Base-by-base conservation (phyloP, 345 rosid species). In the Theobroma cacao region DNA sequence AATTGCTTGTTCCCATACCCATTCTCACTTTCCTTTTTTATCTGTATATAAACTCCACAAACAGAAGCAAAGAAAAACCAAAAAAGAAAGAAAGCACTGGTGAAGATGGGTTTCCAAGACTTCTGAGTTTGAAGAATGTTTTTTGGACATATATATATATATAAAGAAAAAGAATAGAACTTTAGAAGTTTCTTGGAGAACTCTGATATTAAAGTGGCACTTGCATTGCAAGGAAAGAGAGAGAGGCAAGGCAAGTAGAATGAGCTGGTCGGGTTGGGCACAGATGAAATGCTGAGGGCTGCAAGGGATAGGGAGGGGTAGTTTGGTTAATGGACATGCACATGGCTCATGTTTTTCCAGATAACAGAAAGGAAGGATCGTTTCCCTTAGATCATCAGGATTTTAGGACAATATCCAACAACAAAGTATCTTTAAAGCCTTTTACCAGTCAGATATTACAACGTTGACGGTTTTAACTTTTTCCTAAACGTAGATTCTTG, bases 1-100 rank as follows among this genome's bases (percentile, higher is more conserved):
- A 91, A 82, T 89, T 91, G 85, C 98, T 94, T 62, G 95, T 89
- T 60, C 97, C 94, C 75, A 87, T 84, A 61, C 97, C 98, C 97
- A 93, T 89, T 82, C 80, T 47, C 14, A 48, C 79, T 77, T 75
- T 84, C 69, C 65, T 75, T 75, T 12, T 45, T 56, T 64, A 55
- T 38, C 73, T 7, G 63, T 36, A 38, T 45, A 30, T 58, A 20
- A n/a, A 41, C 65, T 52, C 59, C 76, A 56, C 33, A 18, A 72
- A 17, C 71, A 77, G 74, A 62, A 59, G 63, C 72, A 52, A 55
- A 72, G 28, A 66, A n/a, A 31, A 58, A 28, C 71, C 12, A 69
- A 47, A 7, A 30, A 47, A 70, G 40, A 70, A 71, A 70, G 40
- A 70, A 71, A 52, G 5, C 10, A 17, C 20, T 5, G 18, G 24